A percentile compares a stretch with the other conserved stretches of the same genome.
phyloP scores from a whole-genome alignment of 345 rosid genomes.

The Brassica cretica region DNA sequence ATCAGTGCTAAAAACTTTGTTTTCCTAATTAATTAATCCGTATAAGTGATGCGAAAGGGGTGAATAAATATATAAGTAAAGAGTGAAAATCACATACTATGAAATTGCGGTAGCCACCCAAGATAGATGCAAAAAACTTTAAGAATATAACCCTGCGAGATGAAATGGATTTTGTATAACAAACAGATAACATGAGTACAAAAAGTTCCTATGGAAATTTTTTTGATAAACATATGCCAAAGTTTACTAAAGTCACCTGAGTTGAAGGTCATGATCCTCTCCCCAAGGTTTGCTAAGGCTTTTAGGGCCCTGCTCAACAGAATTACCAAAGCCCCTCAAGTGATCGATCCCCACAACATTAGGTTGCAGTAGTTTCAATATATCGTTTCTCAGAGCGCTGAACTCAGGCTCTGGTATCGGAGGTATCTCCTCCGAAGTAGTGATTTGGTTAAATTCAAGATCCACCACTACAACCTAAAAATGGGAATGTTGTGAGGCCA shows the following conservation, averaged over 20 bases:
- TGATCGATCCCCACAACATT: slow-evolving; percentile 87
- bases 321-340: slow-evolving; percentile 58
- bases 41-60: slow-evolving; percentile 11
- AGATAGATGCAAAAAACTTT: slow-evolving; percentile 87
- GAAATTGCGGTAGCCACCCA: slow-evolving; percentile 98
- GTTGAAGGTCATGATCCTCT: slow-evolving; percentile 87
- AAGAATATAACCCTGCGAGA: slow-evolving; percentile 90
- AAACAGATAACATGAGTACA: slow-evolving; percentile 22
- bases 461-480: slow-evolving; percentile 95
- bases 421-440: slow-evolving; percentile 94
- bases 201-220: not conserved
- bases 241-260: slow-evolving; percentile 66
- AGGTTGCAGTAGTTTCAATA: slow-evolving; percentile 77
- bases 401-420: slow-evolving; percentile 94
- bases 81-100: slow-evolving; percentile 54
- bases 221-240: slow-evolving; percentile 9
- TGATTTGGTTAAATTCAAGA: slow-evolving; percentile 81
- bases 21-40: slow-evolving; percentile 61
- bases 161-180: slow-evolving; percentile 27
- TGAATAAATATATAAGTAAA: slow-evolving; percentile 18
- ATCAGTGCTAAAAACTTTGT: slow-evolving; percentile 73
- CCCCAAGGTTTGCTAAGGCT: slow-evolving; percentile 86
- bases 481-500: slow-evolving; percentile 27
- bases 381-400: slow-evolving; percentile 71
- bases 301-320: slow-evolving; percentile 55